These are phyloP conservation scores for Chrysoporthe austroafricana DNA, from an alignment of 2,329 filamentous ascomycete species.

Conservation along the genomic window DNA sequence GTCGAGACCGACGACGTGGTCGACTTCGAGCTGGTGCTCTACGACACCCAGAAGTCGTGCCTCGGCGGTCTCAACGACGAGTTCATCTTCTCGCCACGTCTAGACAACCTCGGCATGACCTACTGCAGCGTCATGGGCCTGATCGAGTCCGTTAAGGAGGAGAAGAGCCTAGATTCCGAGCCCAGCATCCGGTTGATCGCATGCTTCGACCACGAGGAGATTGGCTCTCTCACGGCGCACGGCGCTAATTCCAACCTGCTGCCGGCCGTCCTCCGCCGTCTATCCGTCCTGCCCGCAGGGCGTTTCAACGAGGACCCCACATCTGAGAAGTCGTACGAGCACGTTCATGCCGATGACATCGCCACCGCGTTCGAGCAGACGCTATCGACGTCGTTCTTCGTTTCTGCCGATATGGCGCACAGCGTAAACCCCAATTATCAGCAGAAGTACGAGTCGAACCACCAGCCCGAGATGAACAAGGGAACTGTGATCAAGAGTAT, in stretches of 20 bases:
- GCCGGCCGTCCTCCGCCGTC: conserved; percentile 81
- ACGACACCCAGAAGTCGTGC: conserved; percentile 89
- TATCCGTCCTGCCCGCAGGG: conserved; percentile 75
- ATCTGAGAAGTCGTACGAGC: conserved; percentile 69
- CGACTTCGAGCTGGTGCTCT: conserved; percentile 96
- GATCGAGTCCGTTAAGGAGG: conserved; percentile 73
- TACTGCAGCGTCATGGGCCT: conserved; percentile 88
- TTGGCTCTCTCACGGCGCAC: conserved; percentile 89
- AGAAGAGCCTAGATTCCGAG: conserved; percentile 72
- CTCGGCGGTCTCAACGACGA: conserved; percentile 91
- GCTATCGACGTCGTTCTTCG: conserved; percentile 84
- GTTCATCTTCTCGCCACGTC: conserved; percentile 91
- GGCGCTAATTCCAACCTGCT: conserved; percentile 92
- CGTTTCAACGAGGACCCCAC: conserved; percentile 47
- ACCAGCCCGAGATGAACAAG: conserved; percentile 94
- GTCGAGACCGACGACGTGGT: conserved; percentile 73
- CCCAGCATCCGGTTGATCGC: conserved; percentile 85
- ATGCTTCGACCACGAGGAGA: conserved; percentile 97
- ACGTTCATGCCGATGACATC: conserved; percentile 58
- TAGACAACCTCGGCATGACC: conserved; percentile 96
- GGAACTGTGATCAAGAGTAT: conserved; percentile 84
- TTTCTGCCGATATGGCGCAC: conserved; percentile 98
- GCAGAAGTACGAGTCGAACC: conserved; percentile 86
- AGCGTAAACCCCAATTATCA: conserved; percentile 92
- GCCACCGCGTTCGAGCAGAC: conserved; percentile 92